Percentiles rank a stretch among this genome's conserved stretches.
Conservation (phyloP, 1,284 basidiomycete genomes). For the Apiotrichum sp. region DNA sequence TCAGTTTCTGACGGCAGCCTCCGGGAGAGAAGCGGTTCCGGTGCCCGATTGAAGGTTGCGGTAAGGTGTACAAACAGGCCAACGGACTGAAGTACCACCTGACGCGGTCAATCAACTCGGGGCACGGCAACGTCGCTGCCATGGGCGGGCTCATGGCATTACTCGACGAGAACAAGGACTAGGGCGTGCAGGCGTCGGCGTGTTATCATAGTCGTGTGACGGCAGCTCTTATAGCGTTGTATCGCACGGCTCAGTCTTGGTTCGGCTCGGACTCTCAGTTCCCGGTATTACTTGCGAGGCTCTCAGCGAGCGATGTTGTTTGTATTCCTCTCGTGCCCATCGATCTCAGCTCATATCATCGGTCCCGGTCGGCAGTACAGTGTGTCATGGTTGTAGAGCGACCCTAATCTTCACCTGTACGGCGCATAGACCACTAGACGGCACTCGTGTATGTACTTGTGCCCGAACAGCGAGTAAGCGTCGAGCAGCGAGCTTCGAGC, state of each 20-base stretch:
- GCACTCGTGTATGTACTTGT: slow-evolving; percentile 1
- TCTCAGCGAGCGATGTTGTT: neutral
- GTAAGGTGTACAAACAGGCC: slow-evolving; percentile 57
- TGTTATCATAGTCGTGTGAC: no score
- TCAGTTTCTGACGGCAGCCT: slow-evolving; percentile 9
- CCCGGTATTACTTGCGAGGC: neutral
- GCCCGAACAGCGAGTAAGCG: neutral
- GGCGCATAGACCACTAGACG: neutral
- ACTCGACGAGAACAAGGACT: slow-evolving; percentile 18
- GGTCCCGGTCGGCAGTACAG: no score
- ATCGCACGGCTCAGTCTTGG: neutral
- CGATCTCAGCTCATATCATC: neutral
- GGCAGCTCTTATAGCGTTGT: no score
- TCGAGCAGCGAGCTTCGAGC: no score
- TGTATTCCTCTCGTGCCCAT: neutral
- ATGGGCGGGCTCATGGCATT: slow-evolving; percentile 30
- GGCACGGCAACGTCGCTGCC: slow-evolving; percentile 43
- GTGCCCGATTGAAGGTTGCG: slow-evolving; percentile 55
- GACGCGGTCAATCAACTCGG: slow-evolving; percentile 42
- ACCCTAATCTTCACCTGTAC: neutral
- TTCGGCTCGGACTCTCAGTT: neutral
- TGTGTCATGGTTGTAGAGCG: neutral
- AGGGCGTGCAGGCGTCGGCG: neutral
- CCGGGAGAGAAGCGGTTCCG: slow-evolving; percentile 53
- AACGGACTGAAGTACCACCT: slow-evolving; percentile 48